Base-by-base conservation (phyloP, 2,329 filamentous ascomycete species). In the Exserohilum turcica region DNA sequence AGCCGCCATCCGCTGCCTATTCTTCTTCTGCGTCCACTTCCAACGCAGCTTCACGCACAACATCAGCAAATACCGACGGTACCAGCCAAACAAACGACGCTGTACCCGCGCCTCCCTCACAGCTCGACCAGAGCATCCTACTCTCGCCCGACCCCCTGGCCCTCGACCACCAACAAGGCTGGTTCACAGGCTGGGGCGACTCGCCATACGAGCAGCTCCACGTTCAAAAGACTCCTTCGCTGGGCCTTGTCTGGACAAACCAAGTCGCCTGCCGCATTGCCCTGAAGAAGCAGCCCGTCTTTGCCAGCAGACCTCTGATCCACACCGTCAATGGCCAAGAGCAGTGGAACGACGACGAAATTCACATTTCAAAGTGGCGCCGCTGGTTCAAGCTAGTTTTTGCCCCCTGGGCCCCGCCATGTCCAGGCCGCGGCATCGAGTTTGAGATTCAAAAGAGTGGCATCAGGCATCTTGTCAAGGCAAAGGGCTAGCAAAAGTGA, bases 111-210 rank as follows among this genome's bases (percentile, higher is more conserved):
- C 66, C 19, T 32, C 59, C 61, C 1, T 54, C 63, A 7, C 63
- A 66, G 8, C 51, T 49, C 27, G 57, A 63, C 27, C 61, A 60
- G 24, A 44, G 38, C 29, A 36, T 61, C 69, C 75, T 71, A 29
- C 75, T 70, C 38, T 82, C 69, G 40, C 74, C 66, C 54, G 80
- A 84, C 10, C 84, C 87, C 0, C 80, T 97, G 32, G 83, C 85
- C 28, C 83, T 97, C 7, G 88, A 95, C 64, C 90, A 97, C 74
- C 93, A 97, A 75, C 91, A 97, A 73, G 84, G 90, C 37, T 97
- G 92, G 85, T 96, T 97, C 76, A 95, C 92, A 3, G 92, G 94
- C 59, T 97, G 94, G 93, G 92, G 93, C 18, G 90, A 96, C 72
- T 52, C 60, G 12, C 81, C 13, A 65, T 67, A 61, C 15, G 67